Conservation (phyloP, 805 yeast genomes). For the Metschnikowia kunwiensis region DNA sequence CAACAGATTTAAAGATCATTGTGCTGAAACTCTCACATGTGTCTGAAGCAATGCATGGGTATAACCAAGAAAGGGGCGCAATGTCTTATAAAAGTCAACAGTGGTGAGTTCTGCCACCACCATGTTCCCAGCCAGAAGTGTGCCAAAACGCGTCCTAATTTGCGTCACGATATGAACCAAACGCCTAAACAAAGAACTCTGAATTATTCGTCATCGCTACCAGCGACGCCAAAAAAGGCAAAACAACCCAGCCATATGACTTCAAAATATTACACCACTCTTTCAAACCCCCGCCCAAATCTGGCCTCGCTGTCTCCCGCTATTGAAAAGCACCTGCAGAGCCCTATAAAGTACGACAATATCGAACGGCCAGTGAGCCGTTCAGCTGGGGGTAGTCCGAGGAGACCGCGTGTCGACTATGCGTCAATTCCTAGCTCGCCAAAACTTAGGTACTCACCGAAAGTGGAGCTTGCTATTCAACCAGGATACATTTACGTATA, state of each 20-base stretch:
- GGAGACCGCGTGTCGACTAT: constrained; percentile 4
- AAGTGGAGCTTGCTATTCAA: constrained; percentile 9
- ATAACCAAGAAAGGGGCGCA: constrained; percentile 14
- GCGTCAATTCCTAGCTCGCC: constrained; percentile 6
- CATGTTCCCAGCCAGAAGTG: constrained; percentile 10
- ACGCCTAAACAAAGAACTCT: neutral
- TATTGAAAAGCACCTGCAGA: neutral
- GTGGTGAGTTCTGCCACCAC: constrained; percentile 15
- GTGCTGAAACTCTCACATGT: constrained; percentile 8
- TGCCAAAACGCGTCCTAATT: constrained; percentile 4
- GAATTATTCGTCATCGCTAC: neutral
- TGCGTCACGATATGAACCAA: neutral
- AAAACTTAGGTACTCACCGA: constrained; percentile 8
- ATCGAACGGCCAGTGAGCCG: constrained; percentile 6
- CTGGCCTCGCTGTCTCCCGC: neutral
- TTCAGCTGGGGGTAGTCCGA: neutral
- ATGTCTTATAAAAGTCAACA: constrained; percentile 14
- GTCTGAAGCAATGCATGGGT: constrained; percentile 16
- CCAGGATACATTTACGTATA: constrained; percentile 51
- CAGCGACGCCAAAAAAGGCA: constrained; percentile 2
- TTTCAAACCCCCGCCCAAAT: neutral
- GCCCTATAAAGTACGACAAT: constrained; percentile 7
- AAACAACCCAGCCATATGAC: constrained; percentile 1
- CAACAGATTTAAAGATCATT: too few species aligned
- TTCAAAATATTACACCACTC: constrained; percentile 7